Base-by-base conservation (phyloP, 495 filamentous ascomycete species). In the Astrothelium macrocarpum region DNA sequence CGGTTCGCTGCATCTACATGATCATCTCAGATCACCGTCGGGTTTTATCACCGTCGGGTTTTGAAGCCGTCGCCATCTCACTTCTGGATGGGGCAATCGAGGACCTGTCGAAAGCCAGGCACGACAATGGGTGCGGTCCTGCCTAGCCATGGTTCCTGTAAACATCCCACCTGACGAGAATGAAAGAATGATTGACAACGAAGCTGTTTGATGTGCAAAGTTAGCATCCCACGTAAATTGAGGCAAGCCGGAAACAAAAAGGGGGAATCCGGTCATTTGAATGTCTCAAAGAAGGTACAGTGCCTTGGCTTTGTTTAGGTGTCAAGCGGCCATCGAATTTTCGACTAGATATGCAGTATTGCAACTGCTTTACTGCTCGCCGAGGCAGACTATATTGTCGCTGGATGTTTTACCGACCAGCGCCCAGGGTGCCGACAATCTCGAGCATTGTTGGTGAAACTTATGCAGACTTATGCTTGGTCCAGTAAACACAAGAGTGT, bases 221-320 rank as follows among this genome's bases (percentile, higher is more conserved):
- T 26, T 25, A 56, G 49, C 49, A 56, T 56, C 25, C 49, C 29
- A 56, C 49, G 25, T 28, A 26, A 29, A 26, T 26, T 29, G 49
- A 25, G 29, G 49, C 25, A 28, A 56, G 49, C 49, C 49, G 23
- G 25, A 9, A 26, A 56, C 49, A 29, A 56, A 29, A n/a, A 56
- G 0, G 49, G 49, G 11, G 25, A 56, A 29, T 29, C 49, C 20
- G 29, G 25, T 56, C n/a, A 29, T 25, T 28, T 25, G 25, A 29
- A 29, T 29, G 25, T 25, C 49, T 56, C 49, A 56, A 56, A 56
- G 25, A 56, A 49, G 45, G 23, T 56, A 56, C 49, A 56, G 49
- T 11, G 49, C 1, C 49, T 26, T 29, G 49, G 49, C 49, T 56
- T 10, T 29, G 16, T 29, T 20, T 20, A n/a, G 49, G 7, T 56